phyloP scores from a whole-genome alignment of 2,329 filamentous ascomycete species.

The Dactylonectria macrodidyma region DNA sequence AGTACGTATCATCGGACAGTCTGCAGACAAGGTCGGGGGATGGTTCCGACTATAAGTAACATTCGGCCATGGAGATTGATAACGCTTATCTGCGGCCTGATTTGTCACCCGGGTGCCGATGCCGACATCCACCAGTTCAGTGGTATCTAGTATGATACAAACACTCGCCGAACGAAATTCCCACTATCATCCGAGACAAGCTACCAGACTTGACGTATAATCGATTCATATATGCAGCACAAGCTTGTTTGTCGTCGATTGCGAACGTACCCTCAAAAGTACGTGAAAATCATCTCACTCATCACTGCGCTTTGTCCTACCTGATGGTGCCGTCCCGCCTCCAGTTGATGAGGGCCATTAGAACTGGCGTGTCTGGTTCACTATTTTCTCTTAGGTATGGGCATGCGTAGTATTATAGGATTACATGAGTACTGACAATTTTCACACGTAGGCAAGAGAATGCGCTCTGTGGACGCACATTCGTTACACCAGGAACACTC shows the following conservation, averaged over 20 bases:
- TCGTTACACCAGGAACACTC: not conserved
- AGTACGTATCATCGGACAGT: not conserved
- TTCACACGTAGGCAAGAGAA: conserved; percentile 17
- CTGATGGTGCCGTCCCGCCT: not conserved
- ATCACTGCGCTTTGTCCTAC: not conserved
- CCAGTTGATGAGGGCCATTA: not conserved
- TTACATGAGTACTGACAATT: conserved; percentile 1
- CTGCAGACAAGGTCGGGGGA: conserved; percentile 24
- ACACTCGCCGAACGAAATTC: too few species aligned
- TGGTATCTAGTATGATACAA: too few species aligned
- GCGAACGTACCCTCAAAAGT: too few species aligned
- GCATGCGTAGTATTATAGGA: too few species aligned
- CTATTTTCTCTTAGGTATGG: conserved; percentile 16
- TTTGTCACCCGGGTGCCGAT: conserved; percentile 19
- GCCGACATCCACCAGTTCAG: not conserved
- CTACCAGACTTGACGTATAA: too few species aligned
- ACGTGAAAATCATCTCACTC: too few species aligned
- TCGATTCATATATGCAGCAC: too few species aligned
- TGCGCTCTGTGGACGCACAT: not conserved
- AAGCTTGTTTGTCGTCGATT: too few species aligned
- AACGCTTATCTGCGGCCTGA: conserved; percentile 17
- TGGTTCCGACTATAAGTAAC: conserved; percentile 42
- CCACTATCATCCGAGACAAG: too few species aligned
- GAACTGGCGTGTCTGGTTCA: not conserved
- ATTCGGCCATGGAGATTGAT: conserved; percentile 33